A percentile compares a stretch with the other conserved stretches of the same genome.
Evolutionary conservation across 306 rosid species (phyloP).

Genomic region (Vigna unguiculata): DNA sequence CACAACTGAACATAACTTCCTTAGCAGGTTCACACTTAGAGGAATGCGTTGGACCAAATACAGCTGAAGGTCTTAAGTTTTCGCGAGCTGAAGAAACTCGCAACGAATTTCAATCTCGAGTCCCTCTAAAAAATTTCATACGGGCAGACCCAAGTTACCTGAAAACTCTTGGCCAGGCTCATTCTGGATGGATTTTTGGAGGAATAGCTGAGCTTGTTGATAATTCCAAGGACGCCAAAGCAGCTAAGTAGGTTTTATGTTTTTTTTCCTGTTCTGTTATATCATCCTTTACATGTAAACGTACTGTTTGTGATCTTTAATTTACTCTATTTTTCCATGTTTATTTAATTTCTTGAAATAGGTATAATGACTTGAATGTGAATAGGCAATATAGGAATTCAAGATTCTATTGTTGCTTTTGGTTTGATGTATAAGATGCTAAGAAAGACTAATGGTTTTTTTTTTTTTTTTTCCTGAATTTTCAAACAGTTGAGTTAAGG

Average conservation of each 20-base stretch:
- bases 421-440: conserved; percentile 20
- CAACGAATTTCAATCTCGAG: conserved; percentile 29
- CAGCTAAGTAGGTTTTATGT: conserved; percentile 59
- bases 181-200: conserved; percentile 74
- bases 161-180: conserved; percentile 68
- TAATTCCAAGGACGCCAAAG: conserved; percentile 65
- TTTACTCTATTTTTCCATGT: conserved; percentile 30
- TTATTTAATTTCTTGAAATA: neutral
- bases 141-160: conserved; percentile 63
- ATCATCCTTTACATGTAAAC: conserved; percentile 24
- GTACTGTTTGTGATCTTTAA: conserved; percentile 11
- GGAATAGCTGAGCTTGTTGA: conserved; percentile 73
- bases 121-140: conserved; percentile 43
- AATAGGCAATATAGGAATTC: neutral
- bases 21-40: conserved; percentile 48
- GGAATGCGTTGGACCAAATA: conserved; percentile 39
- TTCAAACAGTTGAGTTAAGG: neutral
- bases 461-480: no score
- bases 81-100: conserved; percentile 19
- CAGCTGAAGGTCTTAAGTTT: conserved; percentile 6
- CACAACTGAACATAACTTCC: conserved; percentile 31
- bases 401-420: conserved; percentile 8
- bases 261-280: conserved; percentile 22
- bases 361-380: neutral
- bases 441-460: conserved; percentile 9